phyloP scores from a whole-genome alignment of 1,284 basidiomycete genomes.

The Veloporphyrellus conicus region DNA sequence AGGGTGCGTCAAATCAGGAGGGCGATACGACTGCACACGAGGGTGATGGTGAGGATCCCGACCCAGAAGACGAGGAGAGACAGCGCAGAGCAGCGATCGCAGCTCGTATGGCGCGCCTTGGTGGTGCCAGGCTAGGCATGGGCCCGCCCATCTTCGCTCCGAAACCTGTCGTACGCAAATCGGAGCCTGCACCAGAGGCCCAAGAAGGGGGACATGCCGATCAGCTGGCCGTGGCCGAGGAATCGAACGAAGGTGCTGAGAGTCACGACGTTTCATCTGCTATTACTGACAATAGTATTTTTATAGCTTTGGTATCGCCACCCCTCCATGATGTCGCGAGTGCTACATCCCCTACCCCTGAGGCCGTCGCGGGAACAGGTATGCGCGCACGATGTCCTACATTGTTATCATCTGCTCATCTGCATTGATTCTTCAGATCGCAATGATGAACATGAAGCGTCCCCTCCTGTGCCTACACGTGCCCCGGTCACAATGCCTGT shows the following conservation, averaged over 20 bases:
- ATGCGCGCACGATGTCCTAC: background rate
- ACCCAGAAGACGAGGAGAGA: constrained; percentile 74
- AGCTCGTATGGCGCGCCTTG: constrained; percentile 84
- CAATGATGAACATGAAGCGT: constrained; percentile 30
- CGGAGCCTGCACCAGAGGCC: constrained; percentile 11
- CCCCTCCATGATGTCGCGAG: constrained; percentile 7
- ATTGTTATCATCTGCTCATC: background rate
- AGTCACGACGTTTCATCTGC: background rate
- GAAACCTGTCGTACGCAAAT: constrained; percentile 38
- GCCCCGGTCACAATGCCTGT: constrained; percentile 63
- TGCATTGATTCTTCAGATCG: constrained; percentile 10
- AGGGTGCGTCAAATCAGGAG: constrained; percentile 15
- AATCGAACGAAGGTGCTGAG: constrained; percentile 19
- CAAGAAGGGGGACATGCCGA: constrained; percentile 13
- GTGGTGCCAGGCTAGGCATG: constrained; percentile 82
- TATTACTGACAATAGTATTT: constrained; percentile 5
- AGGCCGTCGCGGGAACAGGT: constrained; percentile 16
- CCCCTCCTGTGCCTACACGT: constrained; percentile 27
- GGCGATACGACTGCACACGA: constrained; percentile 24
- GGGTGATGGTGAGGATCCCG: constrained; percentile 43
- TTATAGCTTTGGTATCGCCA: constrained; percentile 14
- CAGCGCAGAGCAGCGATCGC: constrained; percentile 78
- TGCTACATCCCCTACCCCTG: constrained; percentile 1
- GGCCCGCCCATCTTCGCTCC: constrained; percentile 61
- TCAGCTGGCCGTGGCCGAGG: constrained; percentile 6